Evolutionary conservation across 2,329 filamentous ascomycete genomes (phyloP).

Genomic region (Dactylonectria macrodidyma): DNA sequence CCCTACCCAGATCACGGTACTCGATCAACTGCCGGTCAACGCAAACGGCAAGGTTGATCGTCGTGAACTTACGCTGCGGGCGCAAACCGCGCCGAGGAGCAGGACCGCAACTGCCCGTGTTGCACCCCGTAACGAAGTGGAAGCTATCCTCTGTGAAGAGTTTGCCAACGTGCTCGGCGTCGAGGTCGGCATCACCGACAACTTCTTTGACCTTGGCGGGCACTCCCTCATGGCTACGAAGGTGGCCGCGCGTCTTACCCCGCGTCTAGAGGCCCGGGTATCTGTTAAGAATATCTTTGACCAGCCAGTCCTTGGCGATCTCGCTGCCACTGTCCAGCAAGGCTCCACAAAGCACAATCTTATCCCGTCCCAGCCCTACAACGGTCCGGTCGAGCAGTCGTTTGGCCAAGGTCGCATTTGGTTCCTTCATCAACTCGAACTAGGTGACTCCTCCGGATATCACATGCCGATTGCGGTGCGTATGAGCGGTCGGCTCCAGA

Average conservation of each 20-base stretch:
- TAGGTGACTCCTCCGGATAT: conserved; percentile 27
- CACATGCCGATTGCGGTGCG: conserved; percentile 29
- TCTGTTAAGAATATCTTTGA: conserved; percentile 61
- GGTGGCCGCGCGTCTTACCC: conserved; percentile 57
- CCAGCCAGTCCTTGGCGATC: not conserved
- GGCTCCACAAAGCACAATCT: not conserved
- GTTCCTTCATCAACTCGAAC: conserved; percentile 38
- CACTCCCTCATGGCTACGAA: conserved; percentile 66
- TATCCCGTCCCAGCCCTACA: not conserved
- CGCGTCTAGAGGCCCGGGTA: conserved; percentile 56
- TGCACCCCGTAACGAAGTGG: no score
- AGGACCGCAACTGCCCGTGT: no score
- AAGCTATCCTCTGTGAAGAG: not conserved
- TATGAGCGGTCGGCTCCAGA: conserved; percentile 23
- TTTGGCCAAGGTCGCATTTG: conserved; percentile 25
- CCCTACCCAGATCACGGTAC: no score
- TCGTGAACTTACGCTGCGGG: not conserved
- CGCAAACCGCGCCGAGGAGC: not conserved
- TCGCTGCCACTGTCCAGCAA: not conserved
- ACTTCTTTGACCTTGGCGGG: conserved; percentile 65
- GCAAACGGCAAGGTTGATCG: conserved; percentile 46
- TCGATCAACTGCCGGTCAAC: conserved; percentile 29
- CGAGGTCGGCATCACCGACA: conserved; percentile 34
- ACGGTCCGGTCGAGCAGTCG: not conserved
- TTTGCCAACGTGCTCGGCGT: not conserved